Base-by-base conservation (phyloP, 495 filamentous ascomycete genomes). In the Elaphomyces granulatus region DNA sequence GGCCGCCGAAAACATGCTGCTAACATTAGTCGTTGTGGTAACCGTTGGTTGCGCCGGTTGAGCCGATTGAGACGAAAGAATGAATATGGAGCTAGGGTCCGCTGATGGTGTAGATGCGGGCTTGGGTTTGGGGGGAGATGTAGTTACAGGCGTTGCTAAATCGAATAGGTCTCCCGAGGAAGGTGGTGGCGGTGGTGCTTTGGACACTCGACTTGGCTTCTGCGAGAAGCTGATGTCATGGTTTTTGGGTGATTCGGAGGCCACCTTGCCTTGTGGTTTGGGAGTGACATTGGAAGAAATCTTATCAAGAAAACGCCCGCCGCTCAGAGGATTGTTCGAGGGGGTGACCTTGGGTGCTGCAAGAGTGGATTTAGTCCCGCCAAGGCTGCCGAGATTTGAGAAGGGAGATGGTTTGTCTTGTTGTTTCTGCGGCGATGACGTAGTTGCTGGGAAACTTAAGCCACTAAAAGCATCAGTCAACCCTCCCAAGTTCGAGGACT, bases 381-480 rank as follows among this genome's bases (percentile, higher is more conserved):
- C 66, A 52, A 80, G 72, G 55, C 59, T 72, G 40, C 75, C 68
- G 8, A 94, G 62, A 33, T 70, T 74, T 19, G 88, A 72, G 58
- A 95, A 95, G 7, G 86, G 72, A 36, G 78, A 74, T 1, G 60
- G 56, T 39, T 78, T 79, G 12, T 70, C 66, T 32, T 57, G 53
- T 46, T 54, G 65, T 20, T 49, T 49, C 10, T 66, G 50, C 58
- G 71, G 52, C 21, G 73, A 66, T 14, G 78, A 63, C 2, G 76
- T 63, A 17, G 74, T 60, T 7, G 74, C 50, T 6, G 70, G 62
- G 53, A 98, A 87, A 46, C 75, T 83, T 15, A 98, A 59, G 36
- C 77, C 72, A 48, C 84, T 78, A 54, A 98, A 98, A 2, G 87
- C 85, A 61, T 94, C 87, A 42, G 81, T 78, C 37, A 98, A 59